These are phyloP conservation scores for Benincasa hispida DNA, from an alignment of 306 rosid genomes.

Conservation along the genomic window DNA sequence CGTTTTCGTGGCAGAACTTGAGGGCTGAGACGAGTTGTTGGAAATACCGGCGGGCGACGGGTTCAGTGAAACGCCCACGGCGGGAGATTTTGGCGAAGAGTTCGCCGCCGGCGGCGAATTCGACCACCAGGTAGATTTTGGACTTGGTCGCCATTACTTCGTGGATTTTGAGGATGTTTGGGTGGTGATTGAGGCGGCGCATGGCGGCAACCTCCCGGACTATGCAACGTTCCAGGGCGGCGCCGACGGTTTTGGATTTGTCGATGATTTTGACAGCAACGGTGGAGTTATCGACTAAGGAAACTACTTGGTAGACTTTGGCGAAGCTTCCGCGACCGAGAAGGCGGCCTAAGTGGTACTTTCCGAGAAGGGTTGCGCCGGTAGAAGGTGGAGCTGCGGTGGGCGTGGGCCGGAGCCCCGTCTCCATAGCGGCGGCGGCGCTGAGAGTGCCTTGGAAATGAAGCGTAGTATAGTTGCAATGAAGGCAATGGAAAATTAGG, in stretches of 20 bases:
- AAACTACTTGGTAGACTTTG: slow-evolving; percentile 57
- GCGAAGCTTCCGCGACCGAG: slow-evolving; percentile 85
- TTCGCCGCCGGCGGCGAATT: slow-evolving; percentile 76
- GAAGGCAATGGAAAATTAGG: not conserved
- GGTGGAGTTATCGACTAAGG: slow-evolving; percentile 29
- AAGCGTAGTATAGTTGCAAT: not conserved
- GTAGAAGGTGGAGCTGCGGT: not conserved
- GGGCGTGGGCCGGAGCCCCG: slow-evolving; percentile 17
- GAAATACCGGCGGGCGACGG: slow-evolving; percentile 38
- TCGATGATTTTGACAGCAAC: slow-evolving; percentile 73
- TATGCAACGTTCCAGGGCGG: slow-evolving; percentile 45
- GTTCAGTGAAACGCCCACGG: slow-evolving; percentile 32
- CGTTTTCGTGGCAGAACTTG: slow-evolving; percentile 55
- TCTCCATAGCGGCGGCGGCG: slow-evolving; percentile 22
- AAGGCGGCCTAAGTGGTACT: slow-evolving; percentile 36
- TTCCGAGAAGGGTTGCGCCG: slow-evolving; percentile 31
- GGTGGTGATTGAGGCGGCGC: slow-evolving; percentile 64
- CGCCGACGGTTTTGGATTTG: slow-evolving; percentile 40
- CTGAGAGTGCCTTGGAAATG: not conserved
- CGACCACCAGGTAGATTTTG: slow-evolving; percentile 67
- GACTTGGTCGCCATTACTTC: slow-evolving; percentile 76
- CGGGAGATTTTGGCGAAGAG: slow-evolving; percentile 39
- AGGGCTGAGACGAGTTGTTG: slow-evolving; percentile 74
- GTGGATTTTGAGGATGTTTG: slow-evolving; percentile 48
- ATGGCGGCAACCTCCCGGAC: slow-evolving; percentile 66